Percentiles rank a stretch among this genome's conserved stretches.
phyloP scores from a whole-genome alignment of 768 basidiomycete genomes.

The Mycena capillaripes region DNA sequence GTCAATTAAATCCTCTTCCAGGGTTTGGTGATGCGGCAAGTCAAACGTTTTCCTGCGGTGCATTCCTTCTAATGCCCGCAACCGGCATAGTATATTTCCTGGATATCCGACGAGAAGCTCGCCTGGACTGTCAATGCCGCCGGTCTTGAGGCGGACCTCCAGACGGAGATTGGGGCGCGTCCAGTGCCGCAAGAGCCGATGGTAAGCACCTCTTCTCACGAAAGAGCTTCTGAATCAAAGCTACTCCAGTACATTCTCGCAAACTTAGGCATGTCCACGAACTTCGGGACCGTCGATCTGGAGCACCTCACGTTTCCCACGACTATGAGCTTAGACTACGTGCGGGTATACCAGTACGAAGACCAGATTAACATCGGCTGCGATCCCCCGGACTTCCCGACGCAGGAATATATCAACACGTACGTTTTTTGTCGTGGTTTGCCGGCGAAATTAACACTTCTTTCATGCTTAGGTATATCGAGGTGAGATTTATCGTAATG shows the following conservation, averaged over 20 bases:
- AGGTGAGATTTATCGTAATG: too few relatives aligned
- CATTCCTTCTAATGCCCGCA: background rate
- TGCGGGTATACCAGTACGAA: slow-evolving; percentile 78
- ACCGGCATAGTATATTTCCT: slow-evolving; percentile 67
- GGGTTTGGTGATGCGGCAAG: slow-evolving; percentile 27
- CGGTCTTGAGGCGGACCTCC: slow-evolving; percentile 65
- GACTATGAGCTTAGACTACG: slow-evolving; percentile 72
- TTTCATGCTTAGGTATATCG: background rate
- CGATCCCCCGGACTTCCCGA: slow-evolving; percentile 72
- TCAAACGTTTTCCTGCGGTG: too few relatives aligned
- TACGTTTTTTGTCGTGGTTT: slow-evolving; percentile 38
- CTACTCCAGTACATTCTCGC: slow-evolving; percentile 66
- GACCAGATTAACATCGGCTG: slow-evolving; percentile 72
- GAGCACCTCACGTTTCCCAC: slow-evolving; percentile 64
- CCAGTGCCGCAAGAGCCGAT: slow-evolving; percentile 79
- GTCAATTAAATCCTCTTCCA: background rate
- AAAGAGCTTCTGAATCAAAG: too few relatives aligned
- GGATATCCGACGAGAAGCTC: slow-evolving; percentile 67
- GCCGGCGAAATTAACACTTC: background rate
- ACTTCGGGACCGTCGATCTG: slow-evolving; percentile 32
- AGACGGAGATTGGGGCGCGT: slow-evolving; percentile 61
- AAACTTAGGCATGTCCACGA: slow-evolving; percentile 63
- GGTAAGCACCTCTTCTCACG: slow-evolving; percentile 50
- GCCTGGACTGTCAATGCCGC: slow-evolving; percentile 74
- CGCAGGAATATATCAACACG: slow-evolving; percentile 72